Conservation (phyloP, 2,329 filamentous ascomycete species). For the Graphilbum sp. region DNA sequence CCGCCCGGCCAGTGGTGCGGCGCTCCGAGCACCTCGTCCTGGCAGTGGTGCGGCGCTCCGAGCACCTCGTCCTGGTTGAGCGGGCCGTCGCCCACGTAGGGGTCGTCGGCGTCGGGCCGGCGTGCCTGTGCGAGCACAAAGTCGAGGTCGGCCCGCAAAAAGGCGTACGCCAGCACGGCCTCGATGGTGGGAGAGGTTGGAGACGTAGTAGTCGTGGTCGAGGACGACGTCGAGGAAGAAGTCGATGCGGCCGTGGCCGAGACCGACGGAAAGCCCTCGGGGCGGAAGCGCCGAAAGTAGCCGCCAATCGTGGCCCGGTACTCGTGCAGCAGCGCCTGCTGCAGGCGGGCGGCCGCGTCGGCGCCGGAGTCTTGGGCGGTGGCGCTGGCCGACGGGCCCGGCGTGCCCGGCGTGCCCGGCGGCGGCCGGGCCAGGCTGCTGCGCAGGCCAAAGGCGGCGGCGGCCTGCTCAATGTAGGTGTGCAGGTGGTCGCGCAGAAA, state of each 20-base stretch:
- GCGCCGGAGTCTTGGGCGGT: not conserved
- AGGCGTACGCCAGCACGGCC: conserved; percentile 76
- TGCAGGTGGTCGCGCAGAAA: conserved; percentile 77
- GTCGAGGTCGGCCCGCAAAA: conserved; percentile 84
- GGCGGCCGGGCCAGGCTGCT: conserved; percentile 45
- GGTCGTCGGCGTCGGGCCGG: conserved; percentile 60
- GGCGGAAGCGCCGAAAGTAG: conserved; percentile 84
- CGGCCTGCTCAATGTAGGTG: conserved; percentile 72
- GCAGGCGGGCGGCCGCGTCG: conserved; percentile 25
- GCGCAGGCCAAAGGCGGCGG: conserved; percentile 56
- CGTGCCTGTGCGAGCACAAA: conserved; percentile 80
- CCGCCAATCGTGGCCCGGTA: conserved; percentile 82
- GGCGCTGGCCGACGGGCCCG: too few species aligned
- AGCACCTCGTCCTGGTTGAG: conserved; percentile 77
- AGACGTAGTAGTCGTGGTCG: not conserved
- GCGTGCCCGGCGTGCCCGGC: too few species aligned
- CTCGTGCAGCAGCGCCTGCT: conserved; percentile 52
- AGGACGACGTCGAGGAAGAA: conserved; percentile 2
- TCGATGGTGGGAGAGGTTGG: conserved; percentile 41
- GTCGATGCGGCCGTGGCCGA: conserved; percentile 5
- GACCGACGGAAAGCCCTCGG: conserved; percentile 46
- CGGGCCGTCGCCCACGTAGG: conserved; percentile 54
- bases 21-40: conserved; percentile 37
- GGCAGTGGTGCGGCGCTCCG: conserved; percentile 34
- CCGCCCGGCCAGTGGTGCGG: conserved; percentile 49